These are phyloP conservation scores for Russula ochroleuca DNA, from an alignment of 768 basidiomycete genomes.

Conservation along the genomic window DNA sequence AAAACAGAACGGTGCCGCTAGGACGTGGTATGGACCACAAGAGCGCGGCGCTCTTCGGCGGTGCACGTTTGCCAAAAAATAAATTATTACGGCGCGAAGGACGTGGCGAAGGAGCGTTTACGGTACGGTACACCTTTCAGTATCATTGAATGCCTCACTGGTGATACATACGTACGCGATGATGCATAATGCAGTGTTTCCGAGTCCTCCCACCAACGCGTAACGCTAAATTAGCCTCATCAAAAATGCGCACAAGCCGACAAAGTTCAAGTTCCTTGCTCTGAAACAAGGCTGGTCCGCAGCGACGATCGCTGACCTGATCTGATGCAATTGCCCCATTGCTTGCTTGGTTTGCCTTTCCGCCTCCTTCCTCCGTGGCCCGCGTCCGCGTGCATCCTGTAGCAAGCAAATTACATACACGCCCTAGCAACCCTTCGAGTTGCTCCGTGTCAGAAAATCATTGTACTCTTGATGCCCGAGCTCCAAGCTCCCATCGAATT, in stretches of 20 bases:
- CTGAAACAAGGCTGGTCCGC: conserved; percentile 2
- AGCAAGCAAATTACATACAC: neutral
- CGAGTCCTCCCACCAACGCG: neutral
- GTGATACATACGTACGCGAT: neutral
- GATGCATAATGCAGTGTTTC: neutral
- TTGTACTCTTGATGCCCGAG: neutral
- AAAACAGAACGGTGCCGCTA: neutral
- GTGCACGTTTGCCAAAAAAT: too few relatives aligned
- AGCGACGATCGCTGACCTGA: conserved; percentile 7
- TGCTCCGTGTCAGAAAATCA: neutral
- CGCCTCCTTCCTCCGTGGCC: neutral
- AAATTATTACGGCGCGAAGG: neutral
- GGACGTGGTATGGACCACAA: neutral
- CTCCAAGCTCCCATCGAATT: neutral
- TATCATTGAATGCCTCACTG: neutral
- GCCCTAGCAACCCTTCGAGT: conserved; percentile 6
- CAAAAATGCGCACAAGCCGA: neutral
- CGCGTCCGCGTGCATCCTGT: neutral
- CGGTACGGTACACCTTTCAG: neutral
- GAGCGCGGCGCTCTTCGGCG: neutral
- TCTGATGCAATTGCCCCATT: neutral
- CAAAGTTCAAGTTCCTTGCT: neutral
- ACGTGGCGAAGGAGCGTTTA: neutral
- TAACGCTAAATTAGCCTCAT: conserved; percentile 13
- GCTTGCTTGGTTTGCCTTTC: neutral